Evolutionary conservation across 371 early-diverging fungal species (phyloP), one percentile per base, ranked within the genome.

Genomic region (Parasitella parasitica): DNA sequence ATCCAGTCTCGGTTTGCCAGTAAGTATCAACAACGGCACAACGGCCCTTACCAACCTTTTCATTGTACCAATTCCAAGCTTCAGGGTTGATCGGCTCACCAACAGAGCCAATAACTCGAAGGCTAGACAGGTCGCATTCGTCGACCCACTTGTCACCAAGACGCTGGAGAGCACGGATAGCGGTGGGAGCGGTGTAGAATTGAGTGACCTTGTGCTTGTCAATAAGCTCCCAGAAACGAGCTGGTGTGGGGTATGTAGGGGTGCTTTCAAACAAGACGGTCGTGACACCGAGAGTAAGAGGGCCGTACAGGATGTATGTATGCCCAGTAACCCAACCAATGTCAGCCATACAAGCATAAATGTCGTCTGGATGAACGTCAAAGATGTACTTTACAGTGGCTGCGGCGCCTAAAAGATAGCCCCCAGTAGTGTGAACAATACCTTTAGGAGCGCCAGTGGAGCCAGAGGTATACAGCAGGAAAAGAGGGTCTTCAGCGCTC

Each of bases 31-130:
- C 94, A 20, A 99, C 81, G 2, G 94, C 89, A 64, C 94, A 91
- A 4, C 82, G 85, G 22, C 86, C 83, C 58, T 90, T 84, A 27
- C 96, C 97, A 32, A 98, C 94, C 41, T 90, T 87, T 48, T 88
- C 84, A 71, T 90, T 80, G 80, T 95, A 97, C 98, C 98, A 99
- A 51, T 88, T 75, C 94, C 97, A 97, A 15, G 98, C 97, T 63
- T 96, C 95, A 28, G 94, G 93, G 73, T 97, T 94, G 75, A 98
- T 97, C 41, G 98, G 99, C 81, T 99, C 99, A 39, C 99, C 99
- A 9, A 98, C 98, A 38, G 93, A 90, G 22, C 96, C 98, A 22
- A 99, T 87, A 28, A 96, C 87, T 54, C 96, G 85, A 32, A 99
- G 83, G 4, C 90, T 81, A 26, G 86, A 82, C 56, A 96, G 78